Evolutionary conservation across 176 grass and related monocot genomes (phyloP).

Genomic region (Cenchrus americanus): DNA sequence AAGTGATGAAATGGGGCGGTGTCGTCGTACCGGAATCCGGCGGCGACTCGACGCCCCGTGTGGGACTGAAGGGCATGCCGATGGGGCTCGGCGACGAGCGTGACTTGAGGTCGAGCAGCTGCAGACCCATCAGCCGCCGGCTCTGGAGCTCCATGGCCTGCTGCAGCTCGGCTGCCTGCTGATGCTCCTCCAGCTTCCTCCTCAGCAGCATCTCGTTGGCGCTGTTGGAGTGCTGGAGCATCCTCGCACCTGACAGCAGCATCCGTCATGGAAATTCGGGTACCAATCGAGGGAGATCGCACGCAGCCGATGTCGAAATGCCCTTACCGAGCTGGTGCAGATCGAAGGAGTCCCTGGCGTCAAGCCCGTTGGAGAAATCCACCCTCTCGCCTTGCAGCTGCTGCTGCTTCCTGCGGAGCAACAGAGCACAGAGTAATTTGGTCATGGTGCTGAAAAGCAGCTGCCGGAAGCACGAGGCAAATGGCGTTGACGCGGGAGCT

Average conservation of each 20-base stretch:
- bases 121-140: slow-evolving; percentile 73
- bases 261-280: neutral
- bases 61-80: slow-evolving; percentile 42
- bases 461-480: slow-evolving; percentile 28
- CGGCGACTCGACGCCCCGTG: slow-evolving; percentile 16
- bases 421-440: slow-evolving; percentile 7
- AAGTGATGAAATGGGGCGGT: neutral
- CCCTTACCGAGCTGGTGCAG: slow-evolving; percentile 81
- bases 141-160: slow-evolving; percentile 91
- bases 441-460: neutral
- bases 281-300: neutral
- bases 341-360: slow-evolving; percentile 74
- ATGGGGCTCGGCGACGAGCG: slow-evolving; percentile 42
- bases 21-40: slow-evolving; percentile 46
- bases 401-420: slow-evolving; percentile 74
- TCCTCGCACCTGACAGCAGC: slow-evolving; percentile 60
- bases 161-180: slow-evolving; percentile 82
- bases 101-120: slow-evolving; percentile 72
- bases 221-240: slow-evolving; percentile 75
- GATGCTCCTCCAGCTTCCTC: slow-evolving; percentile 95
- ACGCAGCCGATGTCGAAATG: neutral
- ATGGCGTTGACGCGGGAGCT: neutral
- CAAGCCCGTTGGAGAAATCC: slow-evolving; percentile 69
- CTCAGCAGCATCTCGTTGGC: slow-evolving; percentile 70
- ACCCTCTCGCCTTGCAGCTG: slow-evolving; percentile 65